Conservation (phyloP, 345 rosid species). For the Cardamine chenopodiifolia region DNA sequence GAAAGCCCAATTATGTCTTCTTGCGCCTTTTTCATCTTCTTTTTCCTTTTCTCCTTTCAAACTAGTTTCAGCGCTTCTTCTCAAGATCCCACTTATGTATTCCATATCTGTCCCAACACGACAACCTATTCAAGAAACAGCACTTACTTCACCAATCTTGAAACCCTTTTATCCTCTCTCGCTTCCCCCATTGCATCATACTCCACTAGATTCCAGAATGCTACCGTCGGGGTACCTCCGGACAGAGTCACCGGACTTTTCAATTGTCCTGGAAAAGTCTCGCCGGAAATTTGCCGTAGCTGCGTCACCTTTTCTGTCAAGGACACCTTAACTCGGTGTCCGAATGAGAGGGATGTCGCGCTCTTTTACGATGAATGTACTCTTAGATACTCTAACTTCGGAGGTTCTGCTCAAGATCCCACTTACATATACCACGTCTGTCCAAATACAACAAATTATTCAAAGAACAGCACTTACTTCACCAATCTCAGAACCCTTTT, state of each 20-base stretch:
- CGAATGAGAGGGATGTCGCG: too few relatives aligned
- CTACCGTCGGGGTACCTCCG: too few relatives aligned
- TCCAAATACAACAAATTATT: constrained; percentile 35
- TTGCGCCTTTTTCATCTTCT: too few relatives aligned
- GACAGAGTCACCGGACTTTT: too few relatives aligned
- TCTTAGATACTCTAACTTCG: too few relatives aligned
- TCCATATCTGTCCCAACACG: neutral
- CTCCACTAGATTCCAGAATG: too few relatives aligned
- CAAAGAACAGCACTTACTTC: constrained; percentile 35
- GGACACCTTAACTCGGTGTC: too few relatives aligned
- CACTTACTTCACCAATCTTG: constrained; percentile 44
- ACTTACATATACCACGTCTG: neutral
- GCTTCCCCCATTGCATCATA: neutral
- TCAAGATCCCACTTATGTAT: neutral
- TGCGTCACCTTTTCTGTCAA: too few relatives aligned
- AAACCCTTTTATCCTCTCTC: constrained; percentile 34
- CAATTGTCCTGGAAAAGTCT: too few relatives aligned
- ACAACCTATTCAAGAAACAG: constrained; percentile 41
- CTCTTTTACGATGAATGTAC: too few relatives aligned
- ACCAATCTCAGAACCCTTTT: constrained; percentile 44
- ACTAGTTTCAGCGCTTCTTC: constrained; percentile 26
- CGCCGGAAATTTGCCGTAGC: too few relatives aligned
- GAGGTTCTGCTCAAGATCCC: neutral
- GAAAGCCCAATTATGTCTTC: too few relatives aligned
- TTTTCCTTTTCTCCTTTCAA: neutral